Conservation (phyloP, 2,329 filamentous ascomycete genomes). For the Microdochium nivale region DNA sequence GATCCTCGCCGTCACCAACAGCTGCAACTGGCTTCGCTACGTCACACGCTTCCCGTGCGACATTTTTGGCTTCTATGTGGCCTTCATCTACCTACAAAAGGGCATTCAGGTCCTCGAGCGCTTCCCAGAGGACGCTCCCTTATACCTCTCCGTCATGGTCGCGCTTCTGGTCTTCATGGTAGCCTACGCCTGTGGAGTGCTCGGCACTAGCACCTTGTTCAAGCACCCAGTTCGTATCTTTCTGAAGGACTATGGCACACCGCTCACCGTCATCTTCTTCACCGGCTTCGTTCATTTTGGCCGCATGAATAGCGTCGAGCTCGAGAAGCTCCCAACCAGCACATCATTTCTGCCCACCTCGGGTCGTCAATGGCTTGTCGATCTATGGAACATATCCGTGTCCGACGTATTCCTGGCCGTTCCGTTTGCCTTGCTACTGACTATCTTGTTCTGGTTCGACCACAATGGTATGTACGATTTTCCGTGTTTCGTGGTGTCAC, state of each 20-base stretch:
- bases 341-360: conserved; percentile 71
- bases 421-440: conserved; percentile 78
- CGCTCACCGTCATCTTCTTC: conserved; percentile 77
- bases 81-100: conserved; percentile 86
- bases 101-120: conserved; percentile 77
- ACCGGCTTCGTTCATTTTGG: conserved; percentile 84
- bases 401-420: conserved; percentile 73
- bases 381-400: conserved; percentile 70
- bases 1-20: conserved; percentile 74
- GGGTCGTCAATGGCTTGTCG: conserved; percentile 66
- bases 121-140: conserved; percentile 56
- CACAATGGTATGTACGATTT: conserved; percentile 57
- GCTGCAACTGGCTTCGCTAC: conserved; percentile 81
- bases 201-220: conserved; percentile 66
- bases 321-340: conserved; percentile 67
- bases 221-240: conserved; percentile 70
- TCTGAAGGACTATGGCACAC: conserved; percentile 83
- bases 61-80: conserved; percentile 90
- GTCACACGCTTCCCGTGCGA: conserved; percentile 89
- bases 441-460: conserved; percentile 82
- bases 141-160: conserved; percentile 74
- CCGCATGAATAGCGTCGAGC: conserved; percentile 62
- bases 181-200: conserved; percentile 63
- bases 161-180: conserved; percentile 70
- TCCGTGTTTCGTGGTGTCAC: background rate